These are phyloP conservation scores for Lecanicillium sp. DNA, from an alignment of 2,329 filamentous ascomycete species.

Conservation along the genomic window DNA sequence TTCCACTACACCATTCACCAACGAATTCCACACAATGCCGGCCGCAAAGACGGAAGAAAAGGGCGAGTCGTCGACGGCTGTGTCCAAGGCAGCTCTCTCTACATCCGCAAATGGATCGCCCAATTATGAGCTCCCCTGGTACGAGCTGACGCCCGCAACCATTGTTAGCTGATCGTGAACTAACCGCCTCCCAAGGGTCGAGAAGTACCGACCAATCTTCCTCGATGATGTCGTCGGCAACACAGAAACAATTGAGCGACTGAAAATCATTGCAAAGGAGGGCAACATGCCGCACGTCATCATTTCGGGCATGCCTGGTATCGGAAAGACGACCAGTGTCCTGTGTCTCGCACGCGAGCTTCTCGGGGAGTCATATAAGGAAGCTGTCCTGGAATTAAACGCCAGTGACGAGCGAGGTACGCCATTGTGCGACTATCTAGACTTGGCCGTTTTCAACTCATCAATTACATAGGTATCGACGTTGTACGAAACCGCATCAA, in stretches of 20 bases:
- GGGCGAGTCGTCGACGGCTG: conserved; percentile 55
- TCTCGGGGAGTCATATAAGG: conserved; percentile 89
- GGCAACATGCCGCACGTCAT: conserved; percentile 99
- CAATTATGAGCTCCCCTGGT: conserved; percentile 77
- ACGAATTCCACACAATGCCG: conserved; percentile 34
- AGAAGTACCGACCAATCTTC: conserved; percentile 93
- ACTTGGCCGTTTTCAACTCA: too few relatives aligned
- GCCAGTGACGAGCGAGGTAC: conserved; percentile 86
- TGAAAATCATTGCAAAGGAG: conserved; percentile 97
- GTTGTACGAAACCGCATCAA: conserved; percentile 97
- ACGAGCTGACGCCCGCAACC: conserved; percentile 15
- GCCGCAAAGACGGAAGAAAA: conserved; percentile 39
- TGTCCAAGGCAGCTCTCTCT: conserved; percentile 47
- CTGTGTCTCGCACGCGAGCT: conserved; percentile 88
- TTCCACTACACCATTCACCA: conserved; percentile 12
- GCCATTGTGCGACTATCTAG: too few relatives aligned
- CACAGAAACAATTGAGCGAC: conserved; percentile 90
- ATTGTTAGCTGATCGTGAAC: conserved; percentile 10
- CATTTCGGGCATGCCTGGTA: conserved; percentile 98
- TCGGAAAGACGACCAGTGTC: conserved; percentile 95
- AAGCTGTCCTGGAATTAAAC: conserved; percentile 93
- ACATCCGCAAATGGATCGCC: conserved; percentile 40
- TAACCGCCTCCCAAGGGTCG: conserved; percentile 61
- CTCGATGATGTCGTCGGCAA: conserved; percentile 97
- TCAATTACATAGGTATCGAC: conserved; percentile 65